phyloP scores from a whole-genome alignment of 257 asterid species.

The Paraleonurus japonicus region DNA sequence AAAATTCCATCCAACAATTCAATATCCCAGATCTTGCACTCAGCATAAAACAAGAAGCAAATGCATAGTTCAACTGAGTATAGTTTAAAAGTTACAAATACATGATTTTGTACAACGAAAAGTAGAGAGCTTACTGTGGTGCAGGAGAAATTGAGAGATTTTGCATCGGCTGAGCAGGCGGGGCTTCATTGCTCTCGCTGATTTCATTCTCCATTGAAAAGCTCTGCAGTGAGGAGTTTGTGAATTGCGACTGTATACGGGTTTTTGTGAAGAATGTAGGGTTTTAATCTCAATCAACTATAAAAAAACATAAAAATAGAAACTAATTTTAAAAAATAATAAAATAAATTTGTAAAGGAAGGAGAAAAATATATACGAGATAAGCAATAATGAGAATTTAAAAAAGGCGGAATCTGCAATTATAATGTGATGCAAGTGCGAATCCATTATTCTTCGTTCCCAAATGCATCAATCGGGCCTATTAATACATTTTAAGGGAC shows the following conservation, averaged over 20 bases:
- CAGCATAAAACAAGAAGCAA: not conserved
- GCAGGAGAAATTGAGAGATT: conserved; percentile 30
- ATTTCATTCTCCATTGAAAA: conserved; percentile 32
- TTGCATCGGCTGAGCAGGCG: conserved; percentile 24
- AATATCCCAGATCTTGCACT: not conserved
- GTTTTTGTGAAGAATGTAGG: too few species aligned
- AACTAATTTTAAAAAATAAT: too few species aligned
- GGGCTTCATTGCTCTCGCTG: conserved; percentile 18
- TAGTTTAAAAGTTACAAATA: not conserved
- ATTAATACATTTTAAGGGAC: too few species aligned
- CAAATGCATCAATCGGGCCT: too few species aligned
- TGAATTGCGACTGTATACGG: not conserved
- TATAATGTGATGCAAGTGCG: too few species aligned
- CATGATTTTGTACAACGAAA: not conserved
- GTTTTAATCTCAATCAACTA: too few species aligned
- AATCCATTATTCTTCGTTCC: too few species aligned
- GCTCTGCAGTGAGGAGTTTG: not conserved
- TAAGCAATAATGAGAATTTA: too few species aligned
- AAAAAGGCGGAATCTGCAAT: too few species aligned
- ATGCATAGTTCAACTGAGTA: not conserved
- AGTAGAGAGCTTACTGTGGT: conserved; percentile 23
- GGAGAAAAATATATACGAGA: too few species aligned
- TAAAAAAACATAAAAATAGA: too few species aligned
- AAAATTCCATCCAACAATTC: conserved; percentile 4
- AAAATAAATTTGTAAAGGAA: too few species aligned